These are phyloP conservation scores for Ceratocystis smalleyi DNA, from an alignment of 2,329 filamentous ascomycete genomes.

Conservation along the genomic window DNA sequence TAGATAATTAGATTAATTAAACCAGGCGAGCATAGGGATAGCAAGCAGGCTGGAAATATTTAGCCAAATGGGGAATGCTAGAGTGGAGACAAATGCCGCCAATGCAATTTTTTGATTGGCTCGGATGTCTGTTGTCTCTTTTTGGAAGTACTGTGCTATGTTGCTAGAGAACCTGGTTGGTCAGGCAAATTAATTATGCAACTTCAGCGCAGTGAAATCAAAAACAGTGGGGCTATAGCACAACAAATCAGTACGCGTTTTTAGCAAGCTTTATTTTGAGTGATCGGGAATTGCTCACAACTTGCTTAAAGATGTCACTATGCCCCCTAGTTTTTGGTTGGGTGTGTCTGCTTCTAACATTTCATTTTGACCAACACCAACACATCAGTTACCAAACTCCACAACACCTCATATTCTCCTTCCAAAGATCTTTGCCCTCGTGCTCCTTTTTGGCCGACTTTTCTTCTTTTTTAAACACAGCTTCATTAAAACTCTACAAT, in stretches of 20 bases:
- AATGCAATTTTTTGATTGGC: constrained; percentile 11
- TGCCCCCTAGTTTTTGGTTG: not conserved
- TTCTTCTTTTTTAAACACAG: not conserved
- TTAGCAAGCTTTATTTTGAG: not conserved
- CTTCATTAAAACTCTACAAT: constrained; percentile 10
- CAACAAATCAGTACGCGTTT: constrained; percentile 1
- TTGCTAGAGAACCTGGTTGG: not conserved
- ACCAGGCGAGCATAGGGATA: too few relatives aligned
- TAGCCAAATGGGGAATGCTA: not conserved
- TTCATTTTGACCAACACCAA: not conserved
- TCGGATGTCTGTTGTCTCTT: not conserved
- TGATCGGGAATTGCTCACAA: constrained; percentile 10
- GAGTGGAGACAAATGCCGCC: not conserved
- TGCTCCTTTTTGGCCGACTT: not conserved
- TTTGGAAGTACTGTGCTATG: not conserved
- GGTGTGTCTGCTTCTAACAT: not conserved
- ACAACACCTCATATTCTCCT: not conserved
- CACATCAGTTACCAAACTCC: not conserved
- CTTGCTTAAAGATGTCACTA: constrained; percentile 12
- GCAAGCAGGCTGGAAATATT: not conserved
- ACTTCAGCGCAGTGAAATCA: not conserved
- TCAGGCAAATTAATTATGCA: not conserved
- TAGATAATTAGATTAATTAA: too few relatives aligned
- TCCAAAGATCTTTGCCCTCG: not conserved
- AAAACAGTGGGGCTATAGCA: not conserved